These are phyloP conservation scores for Schwanniomyces vanrijiae DNA, from an alignment of 805 yeast species.

Conservation along the genomic window DNA sequence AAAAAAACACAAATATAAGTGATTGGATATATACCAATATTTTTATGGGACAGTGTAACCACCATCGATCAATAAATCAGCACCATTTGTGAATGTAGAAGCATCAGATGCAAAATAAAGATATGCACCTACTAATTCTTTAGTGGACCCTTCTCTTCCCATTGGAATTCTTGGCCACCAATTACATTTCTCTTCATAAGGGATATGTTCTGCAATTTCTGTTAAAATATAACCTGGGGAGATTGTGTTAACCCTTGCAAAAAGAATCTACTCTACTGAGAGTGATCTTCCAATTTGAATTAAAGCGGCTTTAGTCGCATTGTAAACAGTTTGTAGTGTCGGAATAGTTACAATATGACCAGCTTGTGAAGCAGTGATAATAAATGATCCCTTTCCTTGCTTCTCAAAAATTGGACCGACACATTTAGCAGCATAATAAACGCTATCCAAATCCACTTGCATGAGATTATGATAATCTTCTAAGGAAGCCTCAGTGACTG, in stretches of 20 bases:
- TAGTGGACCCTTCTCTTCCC: constrained; percentile 45
- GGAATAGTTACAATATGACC: constrained; percentile 50
- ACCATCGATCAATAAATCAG: constrained; percentile 46
- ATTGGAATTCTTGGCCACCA: constrained; percentile 44
- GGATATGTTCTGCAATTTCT: constrained; percentile 38
- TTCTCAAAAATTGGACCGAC: constrained; percentile 40
- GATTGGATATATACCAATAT: too few species aligned
- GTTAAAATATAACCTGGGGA: constrained; percentile 46
- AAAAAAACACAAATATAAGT: too few species aligned
- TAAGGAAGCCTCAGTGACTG: constrained; percentile 35
- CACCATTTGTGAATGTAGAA: constrained; percentile 43
- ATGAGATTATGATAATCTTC: constrained; percentile 36
- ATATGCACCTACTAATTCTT: constrained; percentile 48
- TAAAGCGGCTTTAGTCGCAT: constrained; percentile 47
- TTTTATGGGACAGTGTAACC: constrained; percentile 43
- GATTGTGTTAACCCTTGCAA: constrained; percentile 42
- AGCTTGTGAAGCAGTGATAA: constrained; percentile 47
- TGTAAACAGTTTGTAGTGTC: constrained; percentile 46
- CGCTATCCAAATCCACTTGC: constrained; percentile 42
- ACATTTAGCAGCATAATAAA: constrained; percentile 43
- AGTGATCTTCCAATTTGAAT: constrained; percentile 43
- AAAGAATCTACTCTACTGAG: constrained; percentile 50
- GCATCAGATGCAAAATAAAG: constrained; percentile 46
- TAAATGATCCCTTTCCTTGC: constrained; percentile 42
- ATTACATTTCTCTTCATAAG: constrained; percentile 27